phyloP scores from a whole-genome alignment of 257 asterid genomes.

The Linderniella brevidens region DNA sequence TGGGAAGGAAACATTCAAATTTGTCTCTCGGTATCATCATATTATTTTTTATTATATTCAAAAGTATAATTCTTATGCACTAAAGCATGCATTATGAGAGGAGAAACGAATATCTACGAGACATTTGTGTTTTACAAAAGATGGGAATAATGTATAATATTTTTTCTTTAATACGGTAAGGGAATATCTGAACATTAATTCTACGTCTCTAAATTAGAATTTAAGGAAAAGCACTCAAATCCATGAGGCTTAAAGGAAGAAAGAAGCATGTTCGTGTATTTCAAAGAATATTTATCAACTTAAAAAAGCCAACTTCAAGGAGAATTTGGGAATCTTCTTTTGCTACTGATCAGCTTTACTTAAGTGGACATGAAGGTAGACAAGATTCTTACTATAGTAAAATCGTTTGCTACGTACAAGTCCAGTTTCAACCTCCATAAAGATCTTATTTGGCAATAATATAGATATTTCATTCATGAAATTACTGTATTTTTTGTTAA shows the following conservation, averaged over 20 bases:
- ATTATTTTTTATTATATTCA: too few species aligned
- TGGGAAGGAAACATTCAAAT: conserved; percentile 44
- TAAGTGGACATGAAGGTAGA: conserved; percentile 68
- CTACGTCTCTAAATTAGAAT: conserved; percentile 32
- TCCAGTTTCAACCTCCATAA: too few species aligned
- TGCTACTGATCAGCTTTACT: conserved; percentile 54
- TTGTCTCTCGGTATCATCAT: conserved; percentile 10
- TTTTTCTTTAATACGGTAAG: conserved; percentile 16
- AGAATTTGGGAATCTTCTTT: conserved; percentile 62
- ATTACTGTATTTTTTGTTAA: too few species aligned
- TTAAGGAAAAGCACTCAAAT: conserved; percentile 16
- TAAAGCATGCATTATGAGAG: conserved; percentile 13
- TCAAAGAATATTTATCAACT: conserved; percentile 30
- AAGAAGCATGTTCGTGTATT: conserved; percentile 14
- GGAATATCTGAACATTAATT: conserved; percentile 67
- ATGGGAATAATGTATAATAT: conserved; percentile 15
- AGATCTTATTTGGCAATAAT: too few species aligned
- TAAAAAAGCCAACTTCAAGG: conserved; percentile 3
- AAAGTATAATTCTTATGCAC: conserved; percentile 40
- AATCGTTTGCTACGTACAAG: too few species aligned
- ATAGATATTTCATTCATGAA: too few species aligned
- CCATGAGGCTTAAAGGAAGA: conserved; percentile 34
- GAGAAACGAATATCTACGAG: conserved; percentile 41
- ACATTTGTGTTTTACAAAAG: conserved; percentile 24
- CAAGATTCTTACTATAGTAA: conserved; percentile 35